Percentiles rank a stretch among this genome's conserved stretches.
These are phyloP conservation scores for Leccinum huronense DNA, from an alignment of 1,284 basidiomycete species.

Conservation along the genomic window DNA sequence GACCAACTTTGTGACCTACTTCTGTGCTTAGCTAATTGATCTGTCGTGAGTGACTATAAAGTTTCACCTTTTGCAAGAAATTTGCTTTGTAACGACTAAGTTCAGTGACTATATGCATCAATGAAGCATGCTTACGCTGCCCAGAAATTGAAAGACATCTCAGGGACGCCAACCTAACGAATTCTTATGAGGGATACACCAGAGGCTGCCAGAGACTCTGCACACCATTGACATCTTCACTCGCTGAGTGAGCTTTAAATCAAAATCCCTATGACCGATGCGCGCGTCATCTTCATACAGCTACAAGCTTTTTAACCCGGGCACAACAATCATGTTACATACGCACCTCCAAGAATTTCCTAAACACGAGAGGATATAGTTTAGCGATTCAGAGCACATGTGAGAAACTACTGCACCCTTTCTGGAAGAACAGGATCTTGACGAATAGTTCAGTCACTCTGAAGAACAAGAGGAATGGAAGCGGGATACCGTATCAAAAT, in stretches of 20 bases:
- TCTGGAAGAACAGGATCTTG: constrained; percentile 94
- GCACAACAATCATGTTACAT: background rate
- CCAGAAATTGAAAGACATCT: constrained; percentile 92
- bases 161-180: constrained; percentile 88
- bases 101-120: constrained; percentile 10
- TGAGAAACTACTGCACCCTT: constrained; percentile 59
- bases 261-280: constrained; percentile 89
- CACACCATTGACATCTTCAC: constrained; percentile 99
- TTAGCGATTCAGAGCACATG: constrained; percentile 3
- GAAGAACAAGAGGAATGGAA: background rate
- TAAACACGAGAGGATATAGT: constrained; percentile 23
- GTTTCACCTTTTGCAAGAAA: constrained; percentile 72
- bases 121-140: constrained; percentile 60
- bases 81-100: constrained; percentile 46
- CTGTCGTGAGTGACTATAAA: background rate
- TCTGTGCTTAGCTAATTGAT: constrained; percentile 13
- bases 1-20: constrained; percentile 92
- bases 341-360: constrained; percentile 69
- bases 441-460: constrained; percentile 18
- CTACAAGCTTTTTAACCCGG: constrained; percentile 43
- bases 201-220: background rate
- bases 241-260: constrained; percentile 85
- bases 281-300: constrained; percentile 95
- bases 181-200: constrained; percentile 9
- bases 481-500: constrained; percentile 74